Conservation (phyloP, 495 filamentous ascomycete species). For the Aspergillus avenaceus region DNA sequence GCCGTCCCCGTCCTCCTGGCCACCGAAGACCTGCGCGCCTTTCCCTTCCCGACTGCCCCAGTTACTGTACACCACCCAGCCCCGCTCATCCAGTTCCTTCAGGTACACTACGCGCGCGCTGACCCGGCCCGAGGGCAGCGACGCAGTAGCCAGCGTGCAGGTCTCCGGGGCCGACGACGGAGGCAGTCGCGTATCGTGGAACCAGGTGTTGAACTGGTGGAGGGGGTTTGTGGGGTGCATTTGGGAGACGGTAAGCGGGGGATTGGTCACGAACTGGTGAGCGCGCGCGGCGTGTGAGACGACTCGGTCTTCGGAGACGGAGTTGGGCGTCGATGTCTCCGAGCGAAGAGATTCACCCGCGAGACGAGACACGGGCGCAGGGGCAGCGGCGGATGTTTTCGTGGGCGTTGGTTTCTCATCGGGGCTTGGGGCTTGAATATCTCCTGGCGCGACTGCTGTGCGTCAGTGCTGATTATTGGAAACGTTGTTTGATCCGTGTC, state of each 20-base stretch:
- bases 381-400: conserved; percentile 6
- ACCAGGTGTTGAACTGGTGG: conserved; percentile 85
- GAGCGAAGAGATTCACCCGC: conserved; percentile 26
- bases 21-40: conserved; percentile 40
- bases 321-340: conserved; percentile 33
- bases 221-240: conserved; percentile 53
- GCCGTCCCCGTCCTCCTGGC: conserved; percentile 2
- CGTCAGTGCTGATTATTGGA: conserved; percentile 9
- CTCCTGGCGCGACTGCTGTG: conserved; percentile 40
- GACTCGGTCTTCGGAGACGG: conserved; percentile 31
- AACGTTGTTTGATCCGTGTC: neutral
- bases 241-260: conserved; percentile 38
- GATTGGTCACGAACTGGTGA: conserved; percentile 46
- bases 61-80: conserved; percentile 92
- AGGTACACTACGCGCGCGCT: conserved; percentile 86
- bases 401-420: conserved; percentile 8
- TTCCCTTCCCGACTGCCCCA: conserved; percentile 62
- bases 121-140: conserved; percentile 79
- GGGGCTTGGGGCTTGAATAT: conserved; percentile 25
- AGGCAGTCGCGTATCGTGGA: conserved; percentile 59
- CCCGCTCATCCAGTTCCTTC: conserved; percentile 65
- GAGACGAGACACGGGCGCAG: conserved; percentile 31
- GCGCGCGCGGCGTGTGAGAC: conserved; percentile 40
- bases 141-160: conserved; percentile 80
- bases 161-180: conserved; percentile 63